Conservation (phyloP, 202 grass and related monocot species). For the Schoenoplectus tabernaemontani region DNA sequence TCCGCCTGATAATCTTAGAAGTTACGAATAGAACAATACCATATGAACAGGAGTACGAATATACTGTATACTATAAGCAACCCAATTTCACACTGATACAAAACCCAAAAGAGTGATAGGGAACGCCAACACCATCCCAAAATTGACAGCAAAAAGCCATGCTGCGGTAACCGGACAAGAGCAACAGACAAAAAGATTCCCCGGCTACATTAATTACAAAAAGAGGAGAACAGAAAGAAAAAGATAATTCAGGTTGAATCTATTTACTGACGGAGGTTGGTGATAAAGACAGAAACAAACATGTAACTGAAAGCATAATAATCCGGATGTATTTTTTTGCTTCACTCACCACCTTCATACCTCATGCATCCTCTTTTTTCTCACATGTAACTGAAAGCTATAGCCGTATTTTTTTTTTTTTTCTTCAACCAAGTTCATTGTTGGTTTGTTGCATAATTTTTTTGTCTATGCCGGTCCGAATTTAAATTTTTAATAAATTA, state of each 20-base stretch:
- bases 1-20: background rate
- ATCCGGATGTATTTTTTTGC: background rate
- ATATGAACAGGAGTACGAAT: background rate
- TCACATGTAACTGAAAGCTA: conserved; percentile 6
- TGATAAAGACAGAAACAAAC: conserved; percentile 15
- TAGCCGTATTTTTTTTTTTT: background rate
- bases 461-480: background rate
- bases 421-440: background rate
- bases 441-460: background rate
- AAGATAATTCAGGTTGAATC: background rate
- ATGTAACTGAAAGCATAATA: conserved; percentile 16
- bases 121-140: background rate
- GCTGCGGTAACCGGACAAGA: background rate
- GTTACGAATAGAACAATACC: background rate
- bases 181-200: background rate
- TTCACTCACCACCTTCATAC: background rate
- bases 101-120: background rate
- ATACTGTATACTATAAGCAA: background rate
- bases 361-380: background rate
- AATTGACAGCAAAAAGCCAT: conserved; percentile 11
- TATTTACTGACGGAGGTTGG: conserved; percentile 12
- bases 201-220: background rate
- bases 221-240: background rate
- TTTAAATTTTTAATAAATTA: background rate
- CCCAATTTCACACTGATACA: conserved; percentile 10